Evolutionary conservation across 768 basidiomycete genomes (phyloP), one percentile per base, ranked within the genome.

Genomic region (Naganishia randhawae): DNA sequence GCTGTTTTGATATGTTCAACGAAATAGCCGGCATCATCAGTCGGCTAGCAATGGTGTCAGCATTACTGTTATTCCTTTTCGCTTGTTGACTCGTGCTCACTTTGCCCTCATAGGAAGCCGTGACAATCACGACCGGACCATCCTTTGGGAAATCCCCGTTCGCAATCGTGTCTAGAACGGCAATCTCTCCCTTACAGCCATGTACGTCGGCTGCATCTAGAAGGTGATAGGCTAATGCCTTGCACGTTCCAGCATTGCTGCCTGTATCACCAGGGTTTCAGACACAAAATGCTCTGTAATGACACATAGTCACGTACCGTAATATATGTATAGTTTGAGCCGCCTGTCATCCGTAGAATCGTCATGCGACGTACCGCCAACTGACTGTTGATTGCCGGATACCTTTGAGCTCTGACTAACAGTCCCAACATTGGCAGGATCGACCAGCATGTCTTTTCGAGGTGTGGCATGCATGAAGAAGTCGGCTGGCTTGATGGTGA

Each of bases 21-120:
- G 71, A 84, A 84, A 63, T 78, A 79, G 9, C 80, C 79, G 2
- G 84, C 84, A 68, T 85, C 84, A 74, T 84, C 83, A 0, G 84
- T 82, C 22, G 84, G 84, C 73, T 83, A 79, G 41, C 7, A 13
- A n/a, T 5, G 31, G 27, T 13, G 10, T 33, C 45, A 29, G 35
- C 17, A n/a, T n/a, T 6, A n/a, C 19, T 27, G 14, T 19, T 45
- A 22, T 27, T 16, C 6, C 4, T 8, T 8, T 14, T 10, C 5
- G 9, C 33, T 14, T 19, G 17, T 33, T 50, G 1, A 1, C 11
- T 19, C 22, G 25, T 22, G 41, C 66, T 63, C 33, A 53, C 50
- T 62, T 62, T 32, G 77, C 83, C 84, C 76, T 85, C 84, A 70
- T 83, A 85, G 0, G 82, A 83, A 1, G 84, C 83, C 13, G 83